These are phyloP conservation scores for Nicotiana benthamiana DNA, from an alignment of 257 asterid genomes.

Conservation along the genomic window DNA sequence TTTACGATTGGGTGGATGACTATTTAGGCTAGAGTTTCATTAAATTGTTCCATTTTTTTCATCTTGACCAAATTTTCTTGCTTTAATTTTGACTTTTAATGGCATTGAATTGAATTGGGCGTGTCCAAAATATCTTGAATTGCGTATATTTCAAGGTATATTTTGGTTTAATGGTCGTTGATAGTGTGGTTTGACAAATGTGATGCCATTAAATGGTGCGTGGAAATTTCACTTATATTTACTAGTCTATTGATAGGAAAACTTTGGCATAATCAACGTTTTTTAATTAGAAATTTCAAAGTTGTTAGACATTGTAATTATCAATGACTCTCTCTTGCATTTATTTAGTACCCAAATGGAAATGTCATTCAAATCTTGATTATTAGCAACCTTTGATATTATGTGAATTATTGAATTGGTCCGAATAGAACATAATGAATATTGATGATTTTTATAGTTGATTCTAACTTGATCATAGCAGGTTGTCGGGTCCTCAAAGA, in stretches of 20 bases:
- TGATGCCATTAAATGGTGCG: background rate
- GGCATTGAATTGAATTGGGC: background rate
- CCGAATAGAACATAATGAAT: background rate
- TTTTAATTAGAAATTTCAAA: background rate
- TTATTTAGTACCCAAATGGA: background rate
- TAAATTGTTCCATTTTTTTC: background rate
- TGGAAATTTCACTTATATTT: background rate
- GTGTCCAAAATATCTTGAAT: background rate
- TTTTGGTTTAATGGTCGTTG: background rate
- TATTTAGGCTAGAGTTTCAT: background rate
- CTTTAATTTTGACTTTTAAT: background rate
- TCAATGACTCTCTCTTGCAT: background rate
- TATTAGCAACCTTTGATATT: background rate
- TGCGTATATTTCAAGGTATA: background rate
- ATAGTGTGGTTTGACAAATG: background rate
- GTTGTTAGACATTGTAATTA: background rate
- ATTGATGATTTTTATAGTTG: background rate
- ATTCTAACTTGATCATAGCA: constrained; percentile 1
- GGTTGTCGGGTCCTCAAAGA: constrained; percentile 43
- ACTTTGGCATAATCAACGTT: background rate
- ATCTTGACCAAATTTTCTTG: background rate
- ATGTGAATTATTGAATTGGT: background rate
- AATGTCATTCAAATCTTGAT: background rate
- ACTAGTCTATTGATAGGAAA: constrained; percentile 1
- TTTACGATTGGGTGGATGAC: too few relatives aligned